Evolutionary conservation across 2,329 filamentous ascomycete species (phyloP), one percentile per base, ranked within the genome.

Genomic region (Parastagonospora avenae): DNA sequence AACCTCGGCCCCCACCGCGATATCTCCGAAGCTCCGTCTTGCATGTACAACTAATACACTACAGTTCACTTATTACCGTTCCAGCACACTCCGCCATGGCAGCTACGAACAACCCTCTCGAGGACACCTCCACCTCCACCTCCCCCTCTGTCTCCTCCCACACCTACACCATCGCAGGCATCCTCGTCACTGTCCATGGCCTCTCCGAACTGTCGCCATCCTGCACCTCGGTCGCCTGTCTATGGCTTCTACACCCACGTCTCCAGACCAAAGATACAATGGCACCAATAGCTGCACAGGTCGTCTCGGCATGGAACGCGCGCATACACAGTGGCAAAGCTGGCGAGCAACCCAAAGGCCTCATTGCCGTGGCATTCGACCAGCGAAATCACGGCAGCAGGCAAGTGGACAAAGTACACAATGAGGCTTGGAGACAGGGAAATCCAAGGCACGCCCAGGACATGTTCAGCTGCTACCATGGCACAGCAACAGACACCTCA

Each of bases 171-270:
- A 89, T 97, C 71, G 85, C 88, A 37, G 92, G 92, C 40, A 85
- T 97, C 46, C 80, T 89, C 8, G 85, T 89, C 42, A 89, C 90
- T 52, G 81, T 96, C 51, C 92, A 92, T 73, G 92, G 93, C 14
- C 83, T 96, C 2, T 77, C 85, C 28, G 90, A 96, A 68, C 80
- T 96, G 0, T 78, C 85, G 1, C 46, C 78, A 0, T 74, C 80
- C 11, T 77, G 81, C 3, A 73, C 71, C 4, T 76, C 79, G 29
- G 77, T 96, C 31, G 86, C 91, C 19, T 90, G 89, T 64, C 83
- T 97, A n/a, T 97, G 92, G 91, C 85, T 97, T 10, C 83, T 97
- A 14, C 92, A 97, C 69, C 90, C 90, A 2, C 85, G 94, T 19
- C 80, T 88, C 0, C 82, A 87, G 46, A 84, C 79, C 0, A 86